phyloP scores from a whole-genome alignment of 768 basidiomycete genomes.

The Suillus plorans region DNA sequence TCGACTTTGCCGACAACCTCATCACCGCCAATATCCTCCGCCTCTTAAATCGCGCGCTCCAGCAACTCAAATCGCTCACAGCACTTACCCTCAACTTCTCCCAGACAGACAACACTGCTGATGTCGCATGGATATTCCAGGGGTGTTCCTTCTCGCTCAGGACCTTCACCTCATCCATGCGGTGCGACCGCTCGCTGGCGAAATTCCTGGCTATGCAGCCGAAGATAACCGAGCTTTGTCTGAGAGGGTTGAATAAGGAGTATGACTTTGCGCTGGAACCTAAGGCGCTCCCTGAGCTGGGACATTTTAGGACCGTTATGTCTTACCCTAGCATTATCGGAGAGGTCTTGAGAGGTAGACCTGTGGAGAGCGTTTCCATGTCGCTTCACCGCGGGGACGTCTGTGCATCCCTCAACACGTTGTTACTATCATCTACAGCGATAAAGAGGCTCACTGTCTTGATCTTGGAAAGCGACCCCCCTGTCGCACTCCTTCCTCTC shows the following conservation, averaged over 20 bases:
- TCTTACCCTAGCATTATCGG: slow-evolving; percentile 46
- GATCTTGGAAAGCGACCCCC: slow-evolving; percentile 51
- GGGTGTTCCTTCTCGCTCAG: slow-evolving; percentile 44
- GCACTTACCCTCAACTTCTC: slow-evolving; percentile 53
- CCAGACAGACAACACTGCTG: slow-evolving; percentile 27
- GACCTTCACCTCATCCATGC: slow-evolving; percentile 55
- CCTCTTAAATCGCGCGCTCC: slow-evolving; percentile 47
- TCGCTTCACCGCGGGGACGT: slow-evolving; percentile 47
- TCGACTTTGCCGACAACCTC: slow-evolving; percentile 38
- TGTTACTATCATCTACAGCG: slow-evolving; percentile 37
- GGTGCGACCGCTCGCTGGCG: slow-evolving; percentile 48
- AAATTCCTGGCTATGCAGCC: slow-evolving; percentile 52
- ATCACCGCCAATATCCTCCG: slow-evolving; percentile 50
- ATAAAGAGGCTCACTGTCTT: slow-evolving; percentile 56
- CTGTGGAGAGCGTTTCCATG: slow-evolving; percentile 50
- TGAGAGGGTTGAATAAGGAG: slow-evolving; percentile 50
- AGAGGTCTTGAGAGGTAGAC: slow-evolving; percentile 45
- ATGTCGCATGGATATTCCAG: slow-evolving; percentile 50
- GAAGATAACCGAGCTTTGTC: slow-evolving; percentile 49
- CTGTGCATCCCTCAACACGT: slow-evolving; percentile 42
- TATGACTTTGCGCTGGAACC: slow-evolving; percentile 34
- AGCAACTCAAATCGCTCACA: slow-evolving; percentile 36
- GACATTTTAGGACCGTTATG: slow-evolving; percentile 53
- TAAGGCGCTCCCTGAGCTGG: slow-evolving; percentile 46
- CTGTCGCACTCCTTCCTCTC: slow-evolving; percentile 44